A percentile compares a stretch with the other conserved stretches of the same genome.
Conservation (phyloP, 2,329 filamentous ascomycete species). For the Alternaria sp. region DNA sequence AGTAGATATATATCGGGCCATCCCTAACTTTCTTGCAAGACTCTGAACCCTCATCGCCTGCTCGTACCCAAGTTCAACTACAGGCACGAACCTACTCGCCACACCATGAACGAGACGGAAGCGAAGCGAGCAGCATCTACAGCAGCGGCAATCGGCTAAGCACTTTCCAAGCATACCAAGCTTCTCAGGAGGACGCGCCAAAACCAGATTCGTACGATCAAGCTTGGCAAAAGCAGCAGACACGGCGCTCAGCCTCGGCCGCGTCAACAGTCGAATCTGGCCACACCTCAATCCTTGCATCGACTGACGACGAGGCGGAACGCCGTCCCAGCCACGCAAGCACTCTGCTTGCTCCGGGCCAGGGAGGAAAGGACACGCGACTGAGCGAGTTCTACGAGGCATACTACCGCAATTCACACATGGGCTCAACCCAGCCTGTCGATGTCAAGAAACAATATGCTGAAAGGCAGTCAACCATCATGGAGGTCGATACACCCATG, state of each 20-base stretch:
- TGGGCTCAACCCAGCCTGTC: constrained; percentile 15
- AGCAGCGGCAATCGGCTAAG: constrained; percentile 37
- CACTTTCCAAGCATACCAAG: constrained; percentile 27
- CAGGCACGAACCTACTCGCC: constrained; percentile 31
- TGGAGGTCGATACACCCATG: constrained; percentile 39
- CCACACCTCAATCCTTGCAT: constrained; percentile 28
- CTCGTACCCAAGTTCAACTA: constrained; percentile 10
- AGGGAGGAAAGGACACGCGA: constrained; percentile 31
- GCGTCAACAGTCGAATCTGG: constrained; percentile 27
- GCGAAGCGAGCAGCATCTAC: constrained; percentile 47
- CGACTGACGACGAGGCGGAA: constrained; percentile 22
- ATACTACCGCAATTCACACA: constrained; percentile 47
- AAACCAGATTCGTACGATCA: neutral
- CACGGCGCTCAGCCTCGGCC: constrained; percentile 26
- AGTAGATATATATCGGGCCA: constrained; percentile 30
- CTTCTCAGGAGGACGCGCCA: constrained; percentile 19
- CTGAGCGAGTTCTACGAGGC: constrained; percentile 53
- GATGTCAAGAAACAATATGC: constrained; percentile 22
- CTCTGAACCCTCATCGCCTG: constrained; percentile 27
- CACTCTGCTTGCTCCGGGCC: constrained; percentile 27
- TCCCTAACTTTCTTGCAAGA: constrained; percentile 39
- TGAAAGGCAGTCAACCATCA: constrained; percentile 38
- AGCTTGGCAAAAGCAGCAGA: neutral
- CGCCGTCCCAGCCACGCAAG: constrained; percentile 25
- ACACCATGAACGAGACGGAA: constrained; percentile 39